phyloP scores from a whole-genome alignment of 106 monocot genomes.

The Hemerocallis citrina region DNA sequence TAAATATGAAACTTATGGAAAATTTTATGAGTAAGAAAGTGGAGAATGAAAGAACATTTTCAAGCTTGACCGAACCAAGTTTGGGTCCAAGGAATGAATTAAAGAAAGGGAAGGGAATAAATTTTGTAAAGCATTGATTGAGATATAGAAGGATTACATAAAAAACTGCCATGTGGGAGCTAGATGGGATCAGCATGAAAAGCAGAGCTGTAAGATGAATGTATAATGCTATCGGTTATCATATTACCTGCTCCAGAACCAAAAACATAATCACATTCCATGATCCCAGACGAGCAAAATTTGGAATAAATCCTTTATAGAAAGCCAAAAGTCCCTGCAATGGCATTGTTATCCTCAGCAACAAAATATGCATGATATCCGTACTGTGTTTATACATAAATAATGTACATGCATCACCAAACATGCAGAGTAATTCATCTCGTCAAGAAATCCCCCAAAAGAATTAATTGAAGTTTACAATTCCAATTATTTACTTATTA shows the following conservation, averaged over 20 bases:
- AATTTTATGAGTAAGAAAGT: too few species aligned
- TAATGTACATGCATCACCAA: neutral
- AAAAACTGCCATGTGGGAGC: too few species aligned
- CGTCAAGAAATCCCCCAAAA: neutral
- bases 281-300: constrained; percentile 53
- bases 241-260: constrained; percentile 54
- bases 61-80: too few species aligned
- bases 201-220: too few species aligned
- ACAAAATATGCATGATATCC: neutral
- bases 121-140: too few species aligned
- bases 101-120: too few species aligned
- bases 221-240: too few species aligned
- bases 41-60: too few species aligned
- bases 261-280: constrained; percentile 77
- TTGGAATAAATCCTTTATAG: constrained; percentile 60
- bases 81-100: too few species aligned
- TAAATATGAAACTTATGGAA: neutral
- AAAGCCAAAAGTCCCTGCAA: constrained; percentile 64
- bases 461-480: neutral
- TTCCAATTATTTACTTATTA: too few species aligned
- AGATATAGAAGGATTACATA: too few species aligned
- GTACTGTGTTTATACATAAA: neutral
- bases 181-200: too few species aligned
- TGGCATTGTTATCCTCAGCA: neutral
- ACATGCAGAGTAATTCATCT: neutral